Evolutionary conservation across 2,329 filamentous ascomycete genomes (phyloP).

Genomic region (Pseudogymnoascus pannorum): DNA sequence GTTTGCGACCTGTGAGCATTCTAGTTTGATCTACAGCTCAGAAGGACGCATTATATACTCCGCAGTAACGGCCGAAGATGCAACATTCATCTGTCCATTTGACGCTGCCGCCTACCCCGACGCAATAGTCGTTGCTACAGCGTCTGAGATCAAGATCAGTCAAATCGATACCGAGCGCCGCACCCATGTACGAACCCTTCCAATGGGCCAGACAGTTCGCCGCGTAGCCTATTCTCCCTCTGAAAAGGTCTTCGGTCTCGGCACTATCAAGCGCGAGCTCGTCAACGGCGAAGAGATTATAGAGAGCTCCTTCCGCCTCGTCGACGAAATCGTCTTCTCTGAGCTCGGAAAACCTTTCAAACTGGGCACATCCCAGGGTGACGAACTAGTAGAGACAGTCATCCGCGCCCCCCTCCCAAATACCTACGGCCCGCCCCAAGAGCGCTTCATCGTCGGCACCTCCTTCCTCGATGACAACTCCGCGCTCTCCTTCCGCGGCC

Average conservation of each 20-base stretch:
- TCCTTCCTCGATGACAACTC: slow-evolving; percentile 58
- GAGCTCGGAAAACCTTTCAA: slow-evolving; percentile 62
- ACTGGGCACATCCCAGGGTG: slow-evolving; percentile 41
- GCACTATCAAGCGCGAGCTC: slow-evolving; percentile 72
- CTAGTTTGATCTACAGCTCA: slow-evolving; percentile 83
- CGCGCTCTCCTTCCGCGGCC: slow-evolving; percentile 52
- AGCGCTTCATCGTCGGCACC: slow-evolving; percentile 88
- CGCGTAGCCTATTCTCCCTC: slow-evolving; percentile 76
- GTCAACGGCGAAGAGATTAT: slow-evolving; percentile 65
- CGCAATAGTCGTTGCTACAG: slow-evolving; percentile 74
- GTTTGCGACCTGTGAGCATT: slow-evolving; percentile 89
- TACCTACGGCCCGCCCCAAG: slow-evolving; percentile 48
- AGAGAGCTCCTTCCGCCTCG: slow-evolving; percentile 74
- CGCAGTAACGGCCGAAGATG: slow-evolving; percentile 83
- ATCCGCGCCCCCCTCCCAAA: slow-evolving; percentile 67
- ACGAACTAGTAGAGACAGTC: slow-evolving; percentile 78
- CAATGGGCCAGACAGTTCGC: slow-evolving; percentile 74
- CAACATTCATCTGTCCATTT: slow-evolving; percentile 74
- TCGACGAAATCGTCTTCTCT: slow-evolving; percentile 84
- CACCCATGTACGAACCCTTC: slow-evolving; percentile 78
- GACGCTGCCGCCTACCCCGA: slow-evolving; percentile 73
- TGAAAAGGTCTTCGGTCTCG: slow-evolving; percentile 77
- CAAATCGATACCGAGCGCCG: slow-evolving; percentile 75
- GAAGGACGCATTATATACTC: slow-evolving; percentile 88
- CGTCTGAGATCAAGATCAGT: slow-evolving; percentile 68